Conservation (phyloP, 1,139 yeast species). For the Ogataea hybrid region DNA sequence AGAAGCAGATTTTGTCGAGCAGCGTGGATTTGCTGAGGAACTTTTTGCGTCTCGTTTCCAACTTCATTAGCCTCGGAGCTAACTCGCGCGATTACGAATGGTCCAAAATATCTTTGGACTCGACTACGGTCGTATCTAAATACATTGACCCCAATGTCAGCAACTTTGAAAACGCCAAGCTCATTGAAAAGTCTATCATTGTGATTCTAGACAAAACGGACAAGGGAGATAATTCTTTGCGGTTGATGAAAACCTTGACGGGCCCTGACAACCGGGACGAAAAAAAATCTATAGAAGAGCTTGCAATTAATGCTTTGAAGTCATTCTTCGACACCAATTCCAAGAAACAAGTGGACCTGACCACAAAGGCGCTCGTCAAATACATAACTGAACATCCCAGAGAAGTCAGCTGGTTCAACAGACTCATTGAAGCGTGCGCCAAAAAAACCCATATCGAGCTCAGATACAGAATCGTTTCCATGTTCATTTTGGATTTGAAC, state of each 20-base stretch:
- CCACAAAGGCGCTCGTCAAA: conserved; percentile 34
- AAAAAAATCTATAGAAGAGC: conserved; percentile 11
- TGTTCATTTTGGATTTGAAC: conserved; percentile 40
- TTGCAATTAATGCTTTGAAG: conserved; percentile 31
- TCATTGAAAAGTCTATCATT: conserved; percentile 24
- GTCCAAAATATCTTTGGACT: conserved; percentile 28
- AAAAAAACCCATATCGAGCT: conserved; percentile 88
- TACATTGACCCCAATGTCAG: conserved; percentile 25
- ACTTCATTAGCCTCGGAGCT: conserved; percentile 36
- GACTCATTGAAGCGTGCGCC: conserved; percentile 62
- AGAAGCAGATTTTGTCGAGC: conserved; percentile 56
- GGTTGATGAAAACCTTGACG: conserved; percentile 18
- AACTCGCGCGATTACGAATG: conserved; percentile 25
- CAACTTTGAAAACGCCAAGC: conserved; percentile 14
- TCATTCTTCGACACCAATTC: conserved; percentile 39
- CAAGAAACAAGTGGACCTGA: conserved; percentile 34
- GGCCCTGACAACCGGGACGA: conserved; percentile 3
- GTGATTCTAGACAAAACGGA: conserved; percentile 22
- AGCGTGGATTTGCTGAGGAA: conserved; percentile 58
- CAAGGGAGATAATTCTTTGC: conserved; percentile 15
- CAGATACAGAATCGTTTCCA: conserved; percentile 54
- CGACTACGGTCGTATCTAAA: conserved; percentile 23
- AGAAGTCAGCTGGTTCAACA: conserved; percentile 47
- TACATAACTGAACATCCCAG: conserved; percentile 29
- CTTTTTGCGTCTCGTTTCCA: conserved; percentile 43